Evolutionary conservation across 2,329 filamentous ascomycete species (phyloP).

Genomic region (Talaromyces verruculosus): DNA sequence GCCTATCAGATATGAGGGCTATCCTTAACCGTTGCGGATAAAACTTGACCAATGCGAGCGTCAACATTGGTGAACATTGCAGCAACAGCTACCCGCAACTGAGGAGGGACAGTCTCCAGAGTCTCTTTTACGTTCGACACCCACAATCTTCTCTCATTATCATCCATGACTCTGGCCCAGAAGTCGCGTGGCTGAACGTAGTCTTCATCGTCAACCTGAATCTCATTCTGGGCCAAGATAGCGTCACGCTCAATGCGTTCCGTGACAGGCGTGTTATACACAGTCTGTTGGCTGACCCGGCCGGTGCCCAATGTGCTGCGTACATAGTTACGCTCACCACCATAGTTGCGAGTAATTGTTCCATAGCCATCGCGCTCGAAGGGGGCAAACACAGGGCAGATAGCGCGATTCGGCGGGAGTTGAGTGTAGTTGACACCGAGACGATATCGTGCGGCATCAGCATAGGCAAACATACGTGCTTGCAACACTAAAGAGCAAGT

Average conservation of each 20-base stretch:
- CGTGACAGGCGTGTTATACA: not conserved
- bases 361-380: slow-evolving; percentile 12
- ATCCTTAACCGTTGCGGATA: slow-evolving; percentile 11
- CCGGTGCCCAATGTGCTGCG: slow-evolving; percentile 7
- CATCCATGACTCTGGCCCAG: slow-evolving; percentile 31
- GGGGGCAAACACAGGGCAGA: slow-evolving; percentile 10
- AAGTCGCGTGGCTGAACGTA: slow-evolving; percentile 19
- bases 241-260: slow-evolving; percentile 9
- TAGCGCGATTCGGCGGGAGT: slow-evolving; percentile 21
- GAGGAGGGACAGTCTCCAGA: slow-evolving; percentile 27
- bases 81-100: slow-evolving; percentile 24
- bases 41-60: slow-evolving; percentile 25
- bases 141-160: slow-evolving; percentile 25
- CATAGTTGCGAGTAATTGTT: slow-evolving; percentile 16
- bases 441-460: slow-evolving; percentile 23
- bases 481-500: slow-evolving; percentile 21
- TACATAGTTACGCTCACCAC: slow-evolving; percentile 18
- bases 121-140: slow-evolving; percentile 28
- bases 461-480: slow-evolving; percentile 24
- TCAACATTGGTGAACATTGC: slow-evolving; percentile 29
- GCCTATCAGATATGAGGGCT: not conserved
- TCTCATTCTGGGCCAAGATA: slow-evolving; percentile 13
- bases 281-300: not conserved
- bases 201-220: slow-evolving; percentile 7
- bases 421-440: slow-evolving; percentile 24